Evolutionary conservation across 257 asterid species (phyloP).

Genomic region (Coffea eugenioides): DNA sequence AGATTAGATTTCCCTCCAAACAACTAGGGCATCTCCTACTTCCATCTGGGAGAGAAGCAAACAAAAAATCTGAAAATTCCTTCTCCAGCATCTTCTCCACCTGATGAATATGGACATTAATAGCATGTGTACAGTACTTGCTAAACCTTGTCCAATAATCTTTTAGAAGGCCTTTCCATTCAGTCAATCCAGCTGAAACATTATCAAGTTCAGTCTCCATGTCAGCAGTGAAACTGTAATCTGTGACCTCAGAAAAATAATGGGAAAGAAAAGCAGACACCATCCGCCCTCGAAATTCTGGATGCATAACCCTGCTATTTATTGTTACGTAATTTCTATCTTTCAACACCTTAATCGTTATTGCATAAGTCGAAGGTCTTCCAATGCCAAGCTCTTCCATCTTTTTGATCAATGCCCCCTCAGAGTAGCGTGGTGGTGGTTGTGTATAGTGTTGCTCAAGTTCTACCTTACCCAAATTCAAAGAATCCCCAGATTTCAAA

Average conservation of each 20-base stretch:
- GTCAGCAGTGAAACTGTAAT: slow-evolving; percentile 92
- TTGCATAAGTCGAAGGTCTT: slow-evolving; percentile 94
- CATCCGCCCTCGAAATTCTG: slow-evolving; percentile 98
- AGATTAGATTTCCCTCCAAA: slow-evolving; percentile 63
- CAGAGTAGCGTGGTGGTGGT: slow-evolving; percentile 82
- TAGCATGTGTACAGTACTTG: slow-evolving; percentile 68
- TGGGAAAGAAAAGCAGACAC: slow-evolving; percentile 86
- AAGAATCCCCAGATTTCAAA: slow-evolving; percentile 49
- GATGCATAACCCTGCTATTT: slow-evolving; percentile 56
- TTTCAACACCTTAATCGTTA: slow-evolving; percentile 79
- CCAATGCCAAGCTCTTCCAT: slow-evolving; percentile 98
- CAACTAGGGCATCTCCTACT: slow-evolving; percentile 89
- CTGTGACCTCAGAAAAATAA: slow-evolving; percentile 88
- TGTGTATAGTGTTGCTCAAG: slow-evolving; percentile 67
- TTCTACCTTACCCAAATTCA: slow-evolving; percentile 54
- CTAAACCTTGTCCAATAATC: slow-evolving; percentile 96
- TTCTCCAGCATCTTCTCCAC: slow-evolving; percentile 98
- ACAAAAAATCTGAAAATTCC: slow-evolving; percentile 66
- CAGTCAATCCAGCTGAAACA: slow-evolving; percentile 87
- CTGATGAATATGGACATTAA: slow-evolving; percentile 63
- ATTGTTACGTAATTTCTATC: slow-evolving; percentile 74
- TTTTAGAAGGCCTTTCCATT: slow-evolving; percentile 93
- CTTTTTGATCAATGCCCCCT: slow-evolving; percentile 77
- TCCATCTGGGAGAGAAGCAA: slow-evolving; percentile 63
- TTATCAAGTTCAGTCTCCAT: slow-evolving; percentile 98